Base-by-base conservation (phyloP, 2,329 filamentous ascomycete species). In the Trichoderma afroharzianum region DNA sequence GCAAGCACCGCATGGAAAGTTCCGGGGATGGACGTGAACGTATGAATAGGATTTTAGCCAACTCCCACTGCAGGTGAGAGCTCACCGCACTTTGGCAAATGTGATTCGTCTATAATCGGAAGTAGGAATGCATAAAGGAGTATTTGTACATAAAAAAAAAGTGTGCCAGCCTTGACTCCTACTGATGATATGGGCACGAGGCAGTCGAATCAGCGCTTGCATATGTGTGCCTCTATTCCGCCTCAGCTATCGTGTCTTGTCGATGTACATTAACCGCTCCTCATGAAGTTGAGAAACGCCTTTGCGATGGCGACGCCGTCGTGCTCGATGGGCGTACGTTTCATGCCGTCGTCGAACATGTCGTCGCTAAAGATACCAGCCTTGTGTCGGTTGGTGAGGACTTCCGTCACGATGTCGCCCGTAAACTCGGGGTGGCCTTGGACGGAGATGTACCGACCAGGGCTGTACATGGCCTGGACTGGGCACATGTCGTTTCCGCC, bases 261-360 rank as follows among this genome's bases (percentile, higher is more conserved):
- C 30, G 15, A 15, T 6, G 11, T 36, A 1, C 15, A n/a, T 76
- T 71, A 79, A 15, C 76, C 86, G 75, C 93, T 90, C 62, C 89
- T 82, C 76, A 97, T 80, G 76, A 98, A 97, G 58, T 86, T 88
- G 77, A 98, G 79, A 79, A 98, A 97, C 0, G 89, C 91, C 74
- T 87, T 85, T 0, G 90, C 91, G 68, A 97, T 90, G 3, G 85
- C 82, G n/a, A 96, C 84, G 1, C 95, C 95, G 79, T 98, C 94
- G 74, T 98, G 94, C 69, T 88, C 84, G 39, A 89, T 85, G 9
- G 83, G 83, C 2, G 91, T 91, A 72, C 93, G 87, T 8, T 81
- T 82, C 79, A 95, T 87, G 30, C 88, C 93, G 75, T 93, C 91
- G 70, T 88, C 81, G 75, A 88, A 95, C 72, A 91, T 81, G 21